Evolutionary conservation across 192 early-diverging fungal species (phyloP).

Genomic region (Coemansia sp.): DNA sequence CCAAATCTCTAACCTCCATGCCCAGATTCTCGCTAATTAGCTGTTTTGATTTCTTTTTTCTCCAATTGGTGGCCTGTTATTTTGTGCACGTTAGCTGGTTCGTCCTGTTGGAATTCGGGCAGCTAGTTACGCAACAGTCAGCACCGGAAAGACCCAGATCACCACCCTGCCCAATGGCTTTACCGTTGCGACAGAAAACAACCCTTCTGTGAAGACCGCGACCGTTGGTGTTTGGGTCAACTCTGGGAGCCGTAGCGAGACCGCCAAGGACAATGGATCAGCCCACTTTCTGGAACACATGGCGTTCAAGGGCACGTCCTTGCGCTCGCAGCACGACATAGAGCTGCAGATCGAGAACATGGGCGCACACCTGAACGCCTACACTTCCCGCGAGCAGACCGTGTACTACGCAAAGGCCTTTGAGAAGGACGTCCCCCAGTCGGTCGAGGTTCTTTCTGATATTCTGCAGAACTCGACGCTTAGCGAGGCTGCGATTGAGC

Average conservation of each 20-base stretch:
- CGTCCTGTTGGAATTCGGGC: slow-evolving; percentile 44
- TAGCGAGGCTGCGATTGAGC: slow-evolving; percentile 81
- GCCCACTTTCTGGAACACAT: slow-evolving; percentile 99
- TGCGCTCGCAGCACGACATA: slow-evolving; percentile 83
- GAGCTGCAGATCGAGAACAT: slow-evolving; percentile 98
- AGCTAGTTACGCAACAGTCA: slow-evolving; percentile 50
- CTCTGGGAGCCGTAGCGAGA: slow-evolving; percentile 84
- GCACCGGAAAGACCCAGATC: slow-evolving; percentile 58
- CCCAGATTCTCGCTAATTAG: neutral
- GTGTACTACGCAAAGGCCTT: slow-evolving; percentile 98
- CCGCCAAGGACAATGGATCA: slow-evolving; percentile 82
- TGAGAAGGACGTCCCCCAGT: slow-evolving; percentile 76
- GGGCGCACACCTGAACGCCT: slow-evolving; percentile 97
- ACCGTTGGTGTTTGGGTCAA: slow-evolving; percentile 91
- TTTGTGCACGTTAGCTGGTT: slow-evolving; percentile 32
- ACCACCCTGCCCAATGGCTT: slow-evolving; percentile 77
- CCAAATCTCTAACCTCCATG: too few species aligned
- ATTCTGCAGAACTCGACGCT: slow-evolving; percentile 92
- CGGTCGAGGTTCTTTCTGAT: slow-evolving; percentile 94
- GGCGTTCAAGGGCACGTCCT: slow-evolving; percentile 96
- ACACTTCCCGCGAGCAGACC: slow-evolving; percentile 98
- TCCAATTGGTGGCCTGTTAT: neutral
- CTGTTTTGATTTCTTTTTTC: neutral
- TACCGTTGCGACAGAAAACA: slow-evolving; percentile 79
- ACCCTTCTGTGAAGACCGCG: slow-evolving; percentile 77